Evolutionary conservation across 306 rosid genomes (phyloP).

Genomic region (Leucaena leucocephala): DNA sequence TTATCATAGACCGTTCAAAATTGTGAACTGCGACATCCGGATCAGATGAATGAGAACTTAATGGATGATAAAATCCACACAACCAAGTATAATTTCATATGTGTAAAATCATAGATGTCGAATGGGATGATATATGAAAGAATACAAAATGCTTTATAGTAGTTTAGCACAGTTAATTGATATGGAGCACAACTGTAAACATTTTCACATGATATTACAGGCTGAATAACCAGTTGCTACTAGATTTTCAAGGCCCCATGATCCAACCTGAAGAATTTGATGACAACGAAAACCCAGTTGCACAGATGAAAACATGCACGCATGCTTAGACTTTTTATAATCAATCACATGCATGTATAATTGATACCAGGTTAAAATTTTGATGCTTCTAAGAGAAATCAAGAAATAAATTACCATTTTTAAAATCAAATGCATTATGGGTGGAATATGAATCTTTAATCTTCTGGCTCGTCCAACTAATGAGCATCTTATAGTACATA

Average conservation of each 20-base stretch:
- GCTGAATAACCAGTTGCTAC: conserved; percentile 2
- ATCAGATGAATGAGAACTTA: conserved; percentile 37
- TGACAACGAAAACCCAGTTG: background rate
- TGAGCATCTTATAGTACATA: conserved; percentile 86
- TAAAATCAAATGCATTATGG: conserved; percentile 86
- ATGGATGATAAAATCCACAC: conserved; percentile 21
- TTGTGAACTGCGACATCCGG: conserved; percentile 66
- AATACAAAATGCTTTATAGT: background rate
- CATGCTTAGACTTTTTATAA: background rate
- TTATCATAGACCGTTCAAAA: conserved; percentile 79
- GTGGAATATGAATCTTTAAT: conserved; percentile 76
- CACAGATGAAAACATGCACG: background rate
- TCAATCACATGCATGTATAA: conserved; percentile 2
- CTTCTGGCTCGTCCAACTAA: conserved; percentile 96
- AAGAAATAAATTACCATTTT: conserved; percentile 53
- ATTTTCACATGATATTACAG: conserved; percentile 19
- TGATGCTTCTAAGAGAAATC: background rate
- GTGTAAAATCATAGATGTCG: conserved; percentile 4
- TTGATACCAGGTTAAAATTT: background rate
- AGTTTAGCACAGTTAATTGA: background rate
- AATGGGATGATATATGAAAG: background rate
- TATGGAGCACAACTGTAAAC: background rate
- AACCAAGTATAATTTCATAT: conserved; percentile 21
- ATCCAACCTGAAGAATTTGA: background rate
- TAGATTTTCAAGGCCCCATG: background rate